phyloP scores from a whole-genome alignment of 257 asterid species.

The Solanum peruvianum region DNA sequence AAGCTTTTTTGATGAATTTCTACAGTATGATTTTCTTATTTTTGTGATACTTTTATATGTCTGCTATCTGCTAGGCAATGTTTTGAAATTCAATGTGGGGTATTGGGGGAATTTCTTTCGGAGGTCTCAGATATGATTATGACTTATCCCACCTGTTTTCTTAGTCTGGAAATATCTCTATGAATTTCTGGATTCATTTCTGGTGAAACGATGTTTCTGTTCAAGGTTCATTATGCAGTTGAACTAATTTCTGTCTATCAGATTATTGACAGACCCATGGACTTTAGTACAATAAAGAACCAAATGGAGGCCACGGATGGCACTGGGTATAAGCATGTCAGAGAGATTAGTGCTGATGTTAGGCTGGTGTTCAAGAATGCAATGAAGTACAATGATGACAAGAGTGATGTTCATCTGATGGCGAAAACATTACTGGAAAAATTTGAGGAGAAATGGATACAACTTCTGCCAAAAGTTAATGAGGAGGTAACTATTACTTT shows the following conservation, averaged over 20 bases:
- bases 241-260: conserved; percentile 20
- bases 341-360: conserved; percentile 75
- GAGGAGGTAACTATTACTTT: conserved; percentile 57
- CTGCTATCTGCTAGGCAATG: neutral
- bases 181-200: neutral
- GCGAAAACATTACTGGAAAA: conserved; percentile 52
- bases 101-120: neutral
- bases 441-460: conserved; percentile 93
- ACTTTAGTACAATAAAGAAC: conserved; percentile 89
- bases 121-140: neutral
- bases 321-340: conserved; percentile 79
- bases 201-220: neutral
- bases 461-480: conserved; percentile 73
- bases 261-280: conserved; percentile 99
- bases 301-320: conserved; percentile 98
- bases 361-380: conserved; percentile 74
- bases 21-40: neutral
- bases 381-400: conserved; percentile 82
- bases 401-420: conserved; percentile 81
- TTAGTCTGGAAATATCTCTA: neutral
- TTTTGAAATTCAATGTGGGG: neutral
- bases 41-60: neutral
- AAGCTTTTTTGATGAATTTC: neutral
- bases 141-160: neutral
- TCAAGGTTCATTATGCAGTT: neutral